Percentiles rank a stretch among this genome's conserved stretches.
phyloP scores from a whole-genome alignment of 106 monocot genomes.

The Apostasia ramifera region DNA sequence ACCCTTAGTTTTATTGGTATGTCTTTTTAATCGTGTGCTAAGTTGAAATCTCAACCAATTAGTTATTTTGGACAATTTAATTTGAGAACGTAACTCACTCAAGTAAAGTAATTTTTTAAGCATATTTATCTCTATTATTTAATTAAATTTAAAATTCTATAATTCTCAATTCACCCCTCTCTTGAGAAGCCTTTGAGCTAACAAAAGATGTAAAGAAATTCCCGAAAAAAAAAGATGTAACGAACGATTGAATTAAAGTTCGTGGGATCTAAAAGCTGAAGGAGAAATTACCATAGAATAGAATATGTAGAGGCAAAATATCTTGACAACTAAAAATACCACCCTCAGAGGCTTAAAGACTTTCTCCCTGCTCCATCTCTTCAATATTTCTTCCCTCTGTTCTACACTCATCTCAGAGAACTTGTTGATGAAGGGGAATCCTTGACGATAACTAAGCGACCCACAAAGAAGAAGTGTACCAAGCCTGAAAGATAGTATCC shows the following conservation, averaged over 20 bases:
- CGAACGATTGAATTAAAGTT: background rate
- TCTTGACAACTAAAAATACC: constrained; percentile 54
- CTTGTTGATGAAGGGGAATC: constrained; percentile 66
- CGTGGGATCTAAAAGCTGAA: background rate
- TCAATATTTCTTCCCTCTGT: constrained; percentile 62
- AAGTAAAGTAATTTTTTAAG: no score
- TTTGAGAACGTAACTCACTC: no score
- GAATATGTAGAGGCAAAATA: constrained; percentile 45
- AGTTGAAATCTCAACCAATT: no score
- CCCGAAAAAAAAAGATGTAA: background rate
- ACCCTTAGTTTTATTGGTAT: no score
- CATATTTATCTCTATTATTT: no score
- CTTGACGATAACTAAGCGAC: constrained; percentile 26
- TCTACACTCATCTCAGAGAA: constrained; percentile 46
- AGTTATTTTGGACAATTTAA: no score
- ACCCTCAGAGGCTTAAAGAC: constrained; percentile 36
- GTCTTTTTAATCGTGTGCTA: no score
- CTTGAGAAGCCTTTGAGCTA: no score
- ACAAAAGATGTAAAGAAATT: no score
- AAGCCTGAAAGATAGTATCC: constrained; percentile 58
- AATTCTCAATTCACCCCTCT: no score
- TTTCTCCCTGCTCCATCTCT: constrained; percentile 57
- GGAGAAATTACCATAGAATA: constrained; percentile 61
- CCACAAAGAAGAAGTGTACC: constrained; percentile 83
- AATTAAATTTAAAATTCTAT: no score